These are phyloP conservation scores for Ceriops decandra DNA, from an alignment of 345 rosid species.

Conservation along the genomic window DNA sequence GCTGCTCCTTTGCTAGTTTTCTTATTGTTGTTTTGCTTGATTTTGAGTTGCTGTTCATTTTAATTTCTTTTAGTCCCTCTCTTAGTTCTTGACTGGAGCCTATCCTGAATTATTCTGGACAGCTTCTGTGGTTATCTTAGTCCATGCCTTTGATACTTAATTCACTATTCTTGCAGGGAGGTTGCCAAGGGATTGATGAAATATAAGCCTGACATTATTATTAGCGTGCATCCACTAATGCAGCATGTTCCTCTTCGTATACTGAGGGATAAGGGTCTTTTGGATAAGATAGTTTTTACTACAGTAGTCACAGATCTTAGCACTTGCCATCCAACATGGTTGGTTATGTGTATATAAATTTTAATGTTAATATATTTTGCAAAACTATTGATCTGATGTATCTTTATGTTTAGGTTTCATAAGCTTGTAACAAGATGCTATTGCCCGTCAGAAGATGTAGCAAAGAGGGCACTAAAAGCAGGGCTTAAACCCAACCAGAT, in stretches of 20 bases:
- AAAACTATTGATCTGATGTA: constrained; percentile 12
- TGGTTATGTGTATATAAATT: constrained; percentile 17
- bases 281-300: constrained; percentile 85
- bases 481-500: constrained; percentile 78
- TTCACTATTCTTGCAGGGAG: constrained; percentile 50
- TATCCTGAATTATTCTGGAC: not conserved
- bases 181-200: constrained; percentile 97
- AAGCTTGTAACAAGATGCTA: constrained; percentile 99
- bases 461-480: constrained; percentile 85
- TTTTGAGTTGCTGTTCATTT: too few relatives aligned
- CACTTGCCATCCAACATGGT: constrained; percentile 99
- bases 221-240: constrained; percentile 97
- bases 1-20: too few relatives aligned
- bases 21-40: too few relatives aligned
- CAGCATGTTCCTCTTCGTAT: constrained; percentile 99
- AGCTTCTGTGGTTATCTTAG: not conserved
- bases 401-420: constrained; percentile 68
- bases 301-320: constrained; percentile 93
- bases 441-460: constrained; percentile 89
- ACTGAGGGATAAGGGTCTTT: constrained; percentile 79
- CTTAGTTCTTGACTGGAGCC: too few relatives aligned
- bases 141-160: constrained; percentile 11
- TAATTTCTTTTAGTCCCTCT: too few relatives aligned
- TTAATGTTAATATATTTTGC: constrained; percentile 6
- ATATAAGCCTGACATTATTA: constrained; percentile 90